Evolutionary conservation across 1,284 basidiomycete genomes (phyloP).

Genomic region (Fomitopsis palustris): DNA sequence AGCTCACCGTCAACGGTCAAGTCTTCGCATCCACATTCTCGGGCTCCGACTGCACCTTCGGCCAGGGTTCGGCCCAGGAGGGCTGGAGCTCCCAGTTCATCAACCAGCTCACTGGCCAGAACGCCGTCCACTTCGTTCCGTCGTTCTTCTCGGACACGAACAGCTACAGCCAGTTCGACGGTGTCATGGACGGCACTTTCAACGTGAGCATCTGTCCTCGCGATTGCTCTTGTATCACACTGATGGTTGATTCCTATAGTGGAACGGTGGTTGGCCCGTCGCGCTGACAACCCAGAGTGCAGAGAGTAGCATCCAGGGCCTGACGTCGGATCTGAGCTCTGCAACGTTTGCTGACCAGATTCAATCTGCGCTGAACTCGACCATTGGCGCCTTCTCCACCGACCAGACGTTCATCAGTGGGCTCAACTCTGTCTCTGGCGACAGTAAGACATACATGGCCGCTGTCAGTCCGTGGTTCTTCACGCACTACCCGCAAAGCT

Average conservation of each 20-base stretch:
- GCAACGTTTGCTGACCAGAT: constrained; percentile 19
- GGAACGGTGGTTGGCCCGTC: constrained; percentile 64
- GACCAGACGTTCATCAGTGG: constrained; percentile 38
- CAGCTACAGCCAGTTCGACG: constrained; percentile 43
- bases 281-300: not conserved
- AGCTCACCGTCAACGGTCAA: constrained; percentile 54
- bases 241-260: constrained; percentile 31
- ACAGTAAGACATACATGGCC: constrained; percentile 23
- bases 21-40: constrained; percentile 77
- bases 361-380: constrained; percentile 35
- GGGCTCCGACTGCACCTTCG: constrained; percentile 75
- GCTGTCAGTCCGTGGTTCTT: constrained; percentile 61
- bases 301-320: constrained; percentile 2
- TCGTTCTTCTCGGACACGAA: constrained; percentile 61
- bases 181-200: constrained; percentile 57
- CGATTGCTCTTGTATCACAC: constrained; percentile 2
- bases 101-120: constrained; percentile 41
- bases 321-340: not conserved
- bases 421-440: constrained; percentile 21
- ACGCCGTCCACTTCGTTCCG: constrained; percentile 60
- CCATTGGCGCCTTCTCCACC: constrained; percentile 39
- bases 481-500: constrained; percentile 64
- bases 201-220: constrained; percentile 39
- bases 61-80: constrained; percentile 43
- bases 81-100: constrained; percentile 62